Evolutionary conservation across 2,329 filamentous ascomycete species (phyloP), one percentile per base, ranked within the genome.

Genomic region (Clonostachys byssicola): DNA sequence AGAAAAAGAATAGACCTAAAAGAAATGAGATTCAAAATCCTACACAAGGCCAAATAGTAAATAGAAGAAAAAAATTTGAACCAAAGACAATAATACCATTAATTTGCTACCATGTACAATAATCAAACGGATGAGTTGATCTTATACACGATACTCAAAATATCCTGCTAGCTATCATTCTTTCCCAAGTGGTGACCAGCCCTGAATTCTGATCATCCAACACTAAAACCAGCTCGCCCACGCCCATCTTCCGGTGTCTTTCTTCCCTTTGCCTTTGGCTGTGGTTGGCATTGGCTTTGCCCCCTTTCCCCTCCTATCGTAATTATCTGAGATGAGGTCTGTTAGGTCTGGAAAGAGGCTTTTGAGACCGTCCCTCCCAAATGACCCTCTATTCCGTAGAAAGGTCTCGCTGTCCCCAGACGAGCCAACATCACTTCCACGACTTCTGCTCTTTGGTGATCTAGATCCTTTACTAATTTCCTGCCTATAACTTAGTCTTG

Each of bases 191-290:
- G 23, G 23, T 30, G 23, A 9, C 23, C 9, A 30, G 23, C 23
- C 23, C 23, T 30, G 23, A 10, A 30, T 10, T 34, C 8, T 44
- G 14, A n/a, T 13, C 4, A 33, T 34, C 33, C n/a, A 48, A 48
- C 35, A 36, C 38, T 34, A 52, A 36, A 47, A 50, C 53, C 53
- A 52, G 38, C 43, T 52, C 4, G 39, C 40, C 54, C 54, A 56
- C 9, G 46, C 45, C 52, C 54, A 54, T 38, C 48, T 45, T 20
- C 51, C 18, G 16, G 14, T 36, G 47, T 40, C 38, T 40, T n/a
- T 44, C 17, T 16, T 33, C 12, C 38, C 30, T 7, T 16, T 33
- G 14, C 34, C 23, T 30, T 30, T 30, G 23, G 23, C 23, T 30
- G 23, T 30, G 23, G 23, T 30, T 30, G 23, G 5, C 23, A 30